Evolutionary conservation across 306 rosid species (phyloP), one percentile per base, ranked within the genome.

Genomic region (Gastrolobium villosum): DNA sequence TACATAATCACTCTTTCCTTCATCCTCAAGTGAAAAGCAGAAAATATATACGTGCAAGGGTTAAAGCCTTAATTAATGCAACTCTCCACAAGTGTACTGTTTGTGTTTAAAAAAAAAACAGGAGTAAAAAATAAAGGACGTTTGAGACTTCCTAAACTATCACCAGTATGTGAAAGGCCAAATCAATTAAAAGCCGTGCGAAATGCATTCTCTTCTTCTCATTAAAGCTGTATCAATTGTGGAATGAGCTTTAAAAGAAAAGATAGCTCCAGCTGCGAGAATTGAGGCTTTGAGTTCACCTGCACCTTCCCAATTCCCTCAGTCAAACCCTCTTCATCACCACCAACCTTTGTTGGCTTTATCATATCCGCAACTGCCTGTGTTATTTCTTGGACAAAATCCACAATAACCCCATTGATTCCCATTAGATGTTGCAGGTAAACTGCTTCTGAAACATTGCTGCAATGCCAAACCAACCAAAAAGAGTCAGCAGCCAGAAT

Each of bases 351-450:
- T 11, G 54, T 2, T 39, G 97, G 89, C 60, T 81, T 87, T 49
- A 88, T 84, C 87, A 88, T 70, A 49, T 88, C 87, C 2, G 82
- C 88, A 64, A 96, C 88, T 3, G 91, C 81, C 78, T 88, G 90
- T 4, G 97, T 85, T 37, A 93, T 96, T 86, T 91, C 98, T 78
- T 83, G 55, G 7, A 96, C 98, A 26, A 88, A 77, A 87, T 96
- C 98, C 40, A 93, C 98, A 10, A 96, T 91, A 43, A 93, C 98
- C 74, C 98, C 99, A 61, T 93, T 92, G 1, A 93, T 78, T 57
- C 99, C 98, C 98, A 96, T 96, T 31, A 96, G 52, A 78, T 96
- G 87, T 83, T 96, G 98, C 92, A 93, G 57, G 85, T 93, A 89
- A 2, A 96, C 97, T 4, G 96, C 98, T 71, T 96, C 98, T 6